Base-by-base conservation (phyloP, 208 protist species). In the Crithidia mellificae region DNA sequence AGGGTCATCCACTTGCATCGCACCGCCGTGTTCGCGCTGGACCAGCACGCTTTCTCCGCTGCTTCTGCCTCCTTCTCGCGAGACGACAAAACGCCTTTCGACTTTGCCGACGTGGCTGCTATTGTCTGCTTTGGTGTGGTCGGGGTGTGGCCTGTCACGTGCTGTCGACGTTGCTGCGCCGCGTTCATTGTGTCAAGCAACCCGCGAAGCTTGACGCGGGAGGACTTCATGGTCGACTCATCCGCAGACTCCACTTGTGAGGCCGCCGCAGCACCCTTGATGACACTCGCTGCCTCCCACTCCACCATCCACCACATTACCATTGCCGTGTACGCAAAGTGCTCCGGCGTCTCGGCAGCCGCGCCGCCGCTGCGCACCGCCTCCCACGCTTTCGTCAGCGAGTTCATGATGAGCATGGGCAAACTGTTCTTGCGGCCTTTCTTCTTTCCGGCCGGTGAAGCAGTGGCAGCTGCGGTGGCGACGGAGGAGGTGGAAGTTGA, bases 301-400 rank as follows among this genome's bases (percentile, higher is more conserved):
- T 90, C 84, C 25, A 81, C 78, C 8, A 69, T 50, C 80, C 80
- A 87, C 84, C 84, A 90, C 38, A 82, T 73, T 22, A 85, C 50
- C 34, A 86, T 57, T 27, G 74, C 74, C 32, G 67, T 87, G 41
- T 63, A 52, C 3, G 75, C 68, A 47, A 85, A 83, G 43, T 74
- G 75, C 63, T 74, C 68, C 41, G 79, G 68, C 7, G 79, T 81
- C 59, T 75, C 65, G 15, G 47, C 34, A 12, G 41, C 68, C 2
- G 72, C 72, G 22, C 70, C 83, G 14, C 79, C 83, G 44, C 74
- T 68, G 7, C 79, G 79, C 38, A 85, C 79, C 43, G 70, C 70
- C 9, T 85, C 79, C 79, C 79, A 88, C 63, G 75, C 70, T 43
- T 75, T 74, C 1, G 78, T 19, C 19, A 81, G 54, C 1, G 73